phyloP scores from a whole-genome alignment of 306 rosid species.

The Trichosanthes truncata region DNA sequence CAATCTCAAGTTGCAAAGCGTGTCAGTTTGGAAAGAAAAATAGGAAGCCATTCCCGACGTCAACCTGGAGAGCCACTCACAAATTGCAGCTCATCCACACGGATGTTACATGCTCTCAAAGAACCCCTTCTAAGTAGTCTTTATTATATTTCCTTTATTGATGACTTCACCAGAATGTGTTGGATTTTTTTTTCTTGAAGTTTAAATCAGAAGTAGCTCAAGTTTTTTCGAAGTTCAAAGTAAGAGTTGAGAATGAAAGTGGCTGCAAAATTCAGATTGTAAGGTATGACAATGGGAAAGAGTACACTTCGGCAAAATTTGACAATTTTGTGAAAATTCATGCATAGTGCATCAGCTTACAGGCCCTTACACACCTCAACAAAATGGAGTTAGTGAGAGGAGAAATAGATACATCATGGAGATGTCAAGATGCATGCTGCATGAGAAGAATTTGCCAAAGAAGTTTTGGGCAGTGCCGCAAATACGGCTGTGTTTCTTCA shows the following conservation, averaged over 20 bases:
- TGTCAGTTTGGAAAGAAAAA: too few species aligned
- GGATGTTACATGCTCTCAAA: not conserved
- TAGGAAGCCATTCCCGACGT: too few species aligned
- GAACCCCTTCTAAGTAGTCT: not conserved
- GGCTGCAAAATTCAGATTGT: not conserved
- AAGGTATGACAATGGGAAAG: not conserved
- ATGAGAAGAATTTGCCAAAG: too few species aligned
- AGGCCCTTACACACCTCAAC: slow-evolving; percentile 2
- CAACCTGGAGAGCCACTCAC: too few species aligned
- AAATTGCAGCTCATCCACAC: too few species aligned
- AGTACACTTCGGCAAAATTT: not conserved
- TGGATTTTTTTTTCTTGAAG: not conserved
- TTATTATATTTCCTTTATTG: not conserved
- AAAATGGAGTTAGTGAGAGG: not conserved
- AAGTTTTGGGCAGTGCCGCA: too few species aligned
- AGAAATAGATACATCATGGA: not conserved
- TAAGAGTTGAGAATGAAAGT: not conserved
- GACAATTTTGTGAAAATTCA: not conserved
- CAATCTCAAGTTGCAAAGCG: too few species aligned
- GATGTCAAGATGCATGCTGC: too few species aligned
- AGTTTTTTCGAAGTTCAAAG: not conserved
- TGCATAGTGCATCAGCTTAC: not conserved
- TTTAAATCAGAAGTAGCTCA: not conserved
- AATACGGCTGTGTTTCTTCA: too few species aligned
- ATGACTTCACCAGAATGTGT: not conserved